Evolutionary conservation across 305 asterid genomes (phyloP).

Genomic region (Caryopteris hybrid): DNA sequence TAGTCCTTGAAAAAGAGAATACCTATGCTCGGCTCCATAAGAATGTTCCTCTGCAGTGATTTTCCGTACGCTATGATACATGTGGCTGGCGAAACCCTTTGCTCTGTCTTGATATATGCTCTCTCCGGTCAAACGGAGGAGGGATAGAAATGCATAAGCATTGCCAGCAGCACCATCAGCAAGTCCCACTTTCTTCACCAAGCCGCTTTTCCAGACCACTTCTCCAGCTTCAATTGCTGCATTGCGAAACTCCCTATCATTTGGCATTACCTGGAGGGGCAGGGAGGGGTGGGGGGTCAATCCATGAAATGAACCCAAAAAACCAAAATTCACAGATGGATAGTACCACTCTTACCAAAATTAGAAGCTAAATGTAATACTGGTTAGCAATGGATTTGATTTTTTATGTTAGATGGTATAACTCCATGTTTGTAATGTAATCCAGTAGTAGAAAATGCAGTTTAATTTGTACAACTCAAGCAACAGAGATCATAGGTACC

Average conservation of each 20-base stretch:
- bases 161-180: constrained; percentile 72
- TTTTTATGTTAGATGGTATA: too few species aligned
- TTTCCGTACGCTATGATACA: constrained; percentile 33
- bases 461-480: too few species aligned
- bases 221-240: constrained; percentile 91
- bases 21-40: constrained; percentile 29
- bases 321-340: too few species aligned
- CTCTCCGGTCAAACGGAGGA: constrained; percentile 64
- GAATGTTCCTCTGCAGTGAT: not conserved
- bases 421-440: too few species aligned
- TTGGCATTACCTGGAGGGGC: constrained; percentile 45
- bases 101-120: constrained; percentile 63
- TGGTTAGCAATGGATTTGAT: too few species aligned
- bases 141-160: constrained; percentile 63
- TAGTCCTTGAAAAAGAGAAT: constrained; percentile 65
- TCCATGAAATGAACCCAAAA: not conserved
- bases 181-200: constrained; percentile 64
- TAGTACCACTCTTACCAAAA: too few species aligned
- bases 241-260: constrained; percentile 58
- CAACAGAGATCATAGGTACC: too few species aligned
- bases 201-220: constrained; percentile 75
- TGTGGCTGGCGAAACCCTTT: constrained; percentile 55
- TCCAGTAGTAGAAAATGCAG: too few species aligned
- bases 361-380: too few species aligned
- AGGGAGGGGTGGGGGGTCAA: too few species aligned